These are phyloP conservation scores for Vigna reflexopilosa DNA, from an alignment of 306 rosid species.

Conservation along the genomic window DNA sequence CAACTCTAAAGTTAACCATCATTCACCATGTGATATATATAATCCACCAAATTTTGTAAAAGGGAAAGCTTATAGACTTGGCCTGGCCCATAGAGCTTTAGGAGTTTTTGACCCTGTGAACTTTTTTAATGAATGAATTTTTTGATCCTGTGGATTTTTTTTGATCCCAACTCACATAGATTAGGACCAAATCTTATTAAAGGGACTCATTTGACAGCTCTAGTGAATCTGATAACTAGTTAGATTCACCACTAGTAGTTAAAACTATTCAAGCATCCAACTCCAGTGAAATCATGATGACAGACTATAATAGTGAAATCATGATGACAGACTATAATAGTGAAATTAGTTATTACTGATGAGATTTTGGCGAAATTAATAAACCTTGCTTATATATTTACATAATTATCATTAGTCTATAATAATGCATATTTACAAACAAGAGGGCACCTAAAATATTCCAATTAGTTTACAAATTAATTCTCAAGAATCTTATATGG, in stretches of 20 bases:
- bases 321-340: background rate
- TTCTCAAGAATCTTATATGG: slow-evolving; percentile 31
- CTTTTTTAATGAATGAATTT: too few species aligned
- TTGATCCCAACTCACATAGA: too few species aligned
- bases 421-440: slow-evolving; percentile 30
- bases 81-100: too few species aligned
- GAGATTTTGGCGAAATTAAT: slow-evolving; percentile 4
- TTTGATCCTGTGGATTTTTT: too few species aligned
- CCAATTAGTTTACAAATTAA: slow-evolving; percentile 14
- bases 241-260: background rate
- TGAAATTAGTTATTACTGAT: background rate
- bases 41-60: too few species aligned
- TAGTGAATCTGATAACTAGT: background rate
- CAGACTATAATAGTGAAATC: background rate
- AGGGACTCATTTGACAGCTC: too few species aligned
- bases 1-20: too few species aligned
- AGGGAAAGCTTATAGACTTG: too few species aligned
- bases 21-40: too few species aligned
- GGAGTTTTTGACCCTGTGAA: too few species aligned
- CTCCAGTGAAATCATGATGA: background rate
- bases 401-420: slow-evolving; percentile 28
- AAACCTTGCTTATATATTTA: slow-evolving; percentile 40
- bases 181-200: too few species aligned
- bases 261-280: background rate
- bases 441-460: slow-evolving; percentile 30